phyloP scores from a whole-genome alignment of 106 monocot genomes.

The Allium cepa region DNA sequence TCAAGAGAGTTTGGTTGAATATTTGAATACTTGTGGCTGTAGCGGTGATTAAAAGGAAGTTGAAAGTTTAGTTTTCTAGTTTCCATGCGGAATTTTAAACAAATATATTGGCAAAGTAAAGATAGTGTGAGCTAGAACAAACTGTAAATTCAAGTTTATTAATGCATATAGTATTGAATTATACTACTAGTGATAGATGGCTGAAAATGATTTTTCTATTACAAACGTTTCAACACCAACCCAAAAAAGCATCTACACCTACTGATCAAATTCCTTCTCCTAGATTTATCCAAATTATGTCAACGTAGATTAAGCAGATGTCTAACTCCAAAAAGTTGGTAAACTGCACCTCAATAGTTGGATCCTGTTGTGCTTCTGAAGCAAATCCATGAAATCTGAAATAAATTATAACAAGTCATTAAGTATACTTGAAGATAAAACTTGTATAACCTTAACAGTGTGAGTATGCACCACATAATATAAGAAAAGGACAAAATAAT shows the following conservation, averaged over 20 bases:
- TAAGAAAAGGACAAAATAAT: not conserved
- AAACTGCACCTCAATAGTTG: slow-evolving; percentile 73
- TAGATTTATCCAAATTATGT: not conserved
- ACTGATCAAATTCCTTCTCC: too few species aligned
- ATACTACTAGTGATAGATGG: not conserved
- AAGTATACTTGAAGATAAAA: not conserved
- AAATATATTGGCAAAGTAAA: too few species aligned
- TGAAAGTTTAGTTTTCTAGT: too few species aligned
- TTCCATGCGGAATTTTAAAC: too few species aligned
- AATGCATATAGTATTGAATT: not conserved
- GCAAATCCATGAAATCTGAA: slow-evolving; percentile 91
- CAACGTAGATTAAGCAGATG: not conserved
- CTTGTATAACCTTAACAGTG: not conserved
- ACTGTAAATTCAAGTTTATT: too few species aligned
- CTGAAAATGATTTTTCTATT: not conserved
- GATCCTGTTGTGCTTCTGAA: slow-evolving; percentile 78
- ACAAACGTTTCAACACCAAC: not conserved
- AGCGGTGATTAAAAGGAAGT: too few species aligned
- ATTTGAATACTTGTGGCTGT: too few species aligned
- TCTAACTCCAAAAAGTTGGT: not conserved
- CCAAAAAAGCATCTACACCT: too few species aligned
- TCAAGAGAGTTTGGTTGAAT: too few species aligned
- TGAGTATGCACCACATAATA: not conserved
- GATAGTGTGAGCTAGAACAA: too few species aligned
- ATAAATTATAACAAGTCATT: slow-evolving; percentile 1